phyloP scores from a whole-genome alignment of 179 eudicot species.

The Sideroxylon spinosum region DNA sequence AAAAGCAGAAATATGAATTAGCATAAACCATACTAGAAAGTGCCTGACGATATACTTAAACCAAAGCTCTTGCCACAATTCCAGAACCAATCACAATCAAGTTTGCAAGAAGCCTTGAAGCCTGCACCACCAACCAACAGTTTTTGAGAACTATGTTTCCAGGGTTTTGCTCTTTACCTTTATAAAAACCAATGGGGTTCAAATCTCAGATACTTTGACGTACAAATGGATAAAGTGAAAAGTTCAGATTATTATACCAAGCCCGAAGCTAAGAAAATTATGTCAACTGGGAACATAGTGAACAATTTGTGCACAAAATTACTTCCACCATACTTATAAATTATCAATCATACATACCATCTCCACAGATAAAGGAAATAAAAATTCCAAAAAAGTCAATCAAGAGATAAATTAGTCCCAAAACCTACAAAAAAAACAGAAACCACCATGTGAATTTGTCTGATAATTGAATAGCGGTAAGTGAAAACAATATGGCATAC shows the following conservation, averaged over 20 bases:
- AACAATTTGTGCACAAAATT: neutral
- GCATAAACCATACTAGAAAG: constrained; percentile 41
- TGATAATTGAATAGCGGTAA: neutral
- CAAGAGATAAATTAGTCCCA: neutral
- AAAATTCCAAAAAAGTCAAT: neutral
- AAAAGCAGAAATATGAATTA: neutral
- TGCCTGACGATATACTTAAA: constrained; percentile 78
- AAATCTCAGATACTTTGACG: neutral
- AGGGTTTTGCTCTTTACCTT: neutral
- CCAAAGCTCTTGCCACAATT: constrained; percentile 60
- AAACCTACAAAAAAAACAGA: constrained; percentile 8
- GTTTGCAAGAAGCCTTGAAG: constrained; percentile 60
- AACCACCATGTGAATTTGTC: constrained; percentile 7
- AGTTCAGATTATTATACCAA: no score
- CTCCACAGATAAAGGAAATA: neutral
- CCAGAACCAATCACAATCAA: constrained; percentile 66
- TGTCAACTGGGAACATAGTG: neutral
- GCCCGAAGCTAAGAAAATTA: neutral
- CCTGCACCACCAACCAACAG: constrained; percentile 32
- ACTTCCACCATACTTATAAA: neutral
- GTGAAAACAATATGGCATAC: neutral
- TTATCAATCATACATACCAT: constrained; percentile 12
- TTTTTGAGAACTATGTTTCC: neutral
- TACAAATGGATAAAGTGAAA: neutral
- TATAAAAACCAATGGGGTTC: no score